Evolutionary conservation across 495 filamentous ascomycete genomes (phyloP).

Genomic region (Physcia stellaris): DNA sequence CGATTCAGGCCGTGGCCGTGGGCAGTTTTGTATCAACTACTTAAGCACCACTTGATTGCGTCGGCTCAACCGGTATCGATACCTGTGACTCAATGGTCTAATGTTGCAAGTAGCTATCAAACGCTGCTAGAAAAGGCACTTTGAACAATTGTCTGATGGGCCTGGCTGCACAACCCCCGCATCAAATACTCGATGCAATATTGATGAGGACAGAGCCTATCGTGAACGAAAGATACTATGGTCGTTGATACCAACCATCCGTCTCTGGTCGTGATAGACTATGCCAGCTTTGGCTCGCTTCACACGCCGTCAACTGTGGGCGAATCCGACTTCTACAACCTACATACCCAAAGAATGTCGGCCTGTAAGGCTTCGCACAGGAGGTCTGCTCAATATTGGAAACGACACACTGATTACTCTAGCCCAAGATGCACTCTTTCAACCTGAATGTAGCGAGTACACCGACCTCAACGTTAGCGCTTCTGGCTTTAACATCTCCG

Average conservation of each 20-base stretch:
- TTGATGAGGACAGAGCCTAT: too few species aligned
- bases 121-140: too few species aligned
- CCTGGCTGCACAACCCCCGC: too few species aligned
- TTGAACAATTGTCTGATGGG: too few species aligned
- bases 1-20: too few species aligned
- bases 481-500: constrained; percentile 16
- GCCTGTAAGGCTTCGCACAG: constrained; percentile 47
- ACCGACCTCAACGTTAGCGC: constrained; percentile 17
- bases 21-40: too few species aligned
- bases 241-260: neutral
- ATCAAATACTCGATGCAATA: too few species aligned
- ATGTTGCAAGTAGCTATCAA: too few species aligned
- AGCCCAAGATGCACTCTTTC: constrained; percentile 45
- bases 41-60: too few species aligned
- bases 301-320: constrained; percentile 36
- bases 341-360: constrained; percentile 38
- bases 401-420: constrained; percentile 46
- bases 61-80: too few species aligned
- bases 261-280: neutral
- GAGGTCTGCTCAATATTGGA: constrained; percentile 46
- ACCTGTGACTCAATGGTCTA: too few species aligned
- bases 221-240: neutral
- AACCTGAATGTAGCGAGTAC: constrained; percentile 37
- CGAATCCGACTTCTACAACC: constrained; percentile 30
- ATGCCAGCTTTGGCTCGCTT: constrained; percentile 9